Evolutionary conservation across 495 filamentous ascomycete species (phyloP), one percentile per base, ranked within the genome.

Genomic region (Pseudevernia furfuracea): DNA sequence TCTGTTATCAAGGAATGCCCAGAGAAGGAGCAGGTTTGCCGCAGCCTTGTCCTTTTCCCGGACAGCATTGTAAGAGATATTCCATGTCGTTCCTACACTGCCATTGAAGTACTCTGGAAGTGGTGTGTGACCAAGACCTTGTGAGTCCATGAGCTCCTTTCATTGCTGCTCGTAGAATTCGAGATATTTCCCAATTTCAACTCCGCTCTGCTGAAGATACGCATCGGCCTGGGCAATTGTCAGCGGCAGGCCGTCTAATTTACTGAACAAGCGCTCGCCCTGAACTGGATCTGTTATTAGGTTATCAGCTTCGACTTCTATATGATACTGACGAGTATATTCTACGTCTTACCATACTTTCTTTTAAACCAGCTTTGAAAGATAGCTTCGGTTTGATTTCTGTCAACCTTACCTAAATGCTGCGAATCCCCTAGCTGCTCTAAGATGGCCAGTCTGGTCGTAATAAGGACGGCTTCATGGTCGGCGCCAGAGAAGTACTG

Each of bases 151-250:
- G n/a, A 81, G 60, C 0, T 77, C 69, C 37, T 69, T 71, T 79
- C 74, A 81, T 61, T 77, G 69, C 46, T 71, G 44, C 66, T 75
- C 63, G 65, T 81, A 81, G 48, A 72, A 70, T 59, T 72, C 30
- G 60, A 80, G 60, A 70, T 81, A 81, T 56, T 72, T 62, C 38
- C 59, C 63, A 39, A 74, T 57, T 36, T 62, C 70, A 11, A 73
- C 73, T 59, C 73, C 71, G 58, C 70, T 76, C 59, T 76, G 61
- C 49, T 71, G 69, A 60, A 81, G 73, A 63, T 72, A 81, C 12
- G 78, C 70, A 32, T 70, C 78, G 7, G 78, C 78, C 60, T 78
- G 72, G 36, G 73, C 68, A 58, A 81, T 74, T 39, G 78, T 78
- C 9, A 81, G 67, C 49, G 76, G 74, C 14, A 80, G 73, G 58